Conservation (phyloP, 2,329 filamentous ascomycete species). For the Colletotrichum filicis region DNA sequence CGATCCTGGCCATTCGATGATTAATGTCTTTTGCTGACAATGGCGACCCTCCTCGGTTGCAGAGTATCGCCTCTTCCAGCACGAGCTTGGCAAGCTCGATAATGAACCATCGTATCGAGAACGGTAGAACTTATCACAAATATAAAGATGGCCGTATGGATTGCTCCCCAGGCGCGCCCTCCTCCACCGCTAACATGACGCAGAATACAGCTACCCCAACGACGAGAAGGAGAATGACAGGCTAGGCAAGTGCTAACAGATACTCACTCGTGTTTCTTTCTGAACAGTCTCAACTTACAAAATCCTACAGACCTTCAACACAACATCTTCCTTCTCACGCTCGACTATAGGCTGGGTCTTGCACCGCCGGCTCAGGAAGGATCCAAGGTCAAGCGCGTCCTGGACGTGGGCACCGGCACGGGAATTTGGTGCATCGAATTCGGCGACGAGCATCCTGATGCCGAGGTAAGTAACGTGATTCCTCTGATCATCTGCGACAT, state of each 20-base stretch:
- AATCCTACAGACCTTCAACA: constrained; percentile 46
- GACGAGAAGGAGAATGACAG: constrained; percentile 43
- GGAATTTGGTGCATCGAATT: constrained; percentile 31
- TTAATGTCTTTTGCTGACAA: no score
- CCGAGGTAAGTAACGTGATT: constrained; percentile 11
- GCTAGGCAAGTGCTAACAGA: constrained; percentile 19
- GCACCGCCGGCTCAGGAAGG: constrained; percentile 37
- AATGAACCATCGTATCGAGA: constrained; percentile 10
- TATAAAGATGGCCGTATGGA: constrained; percentile 38
- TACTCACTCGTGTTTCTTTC: no score
- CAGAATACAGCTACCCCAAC: constrained; percentile 41
- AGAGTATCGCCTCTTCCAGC: background rate
- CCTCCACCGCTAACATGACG: background rate
- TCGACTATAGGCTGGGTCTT: constrained; percentile 44
- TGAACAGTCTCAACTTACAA: no score
- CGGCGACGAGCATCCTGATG: constrained; percentile 41
- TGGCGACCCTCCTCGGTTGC: no score
- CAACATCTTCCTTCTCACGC: constrained; percentile 45
- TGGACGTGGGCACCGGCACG: constrained; percentile 23
- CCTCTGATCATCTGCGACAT: no score
- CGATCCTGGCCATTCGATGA: no score
- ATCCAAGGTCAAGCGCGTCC: constrained; percentile 37
- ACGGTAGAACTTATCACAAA: constrained; percentile 24
- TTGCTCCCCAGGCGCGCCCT: no score
- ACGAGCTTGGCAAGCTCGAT: constrained; percentile 17